These are phyloP conservation scores for Hypomyces perniciosus DNA, from an alignment of 2,329 filamentous ascomycete species.

Conservation along the genomic window DNA sequence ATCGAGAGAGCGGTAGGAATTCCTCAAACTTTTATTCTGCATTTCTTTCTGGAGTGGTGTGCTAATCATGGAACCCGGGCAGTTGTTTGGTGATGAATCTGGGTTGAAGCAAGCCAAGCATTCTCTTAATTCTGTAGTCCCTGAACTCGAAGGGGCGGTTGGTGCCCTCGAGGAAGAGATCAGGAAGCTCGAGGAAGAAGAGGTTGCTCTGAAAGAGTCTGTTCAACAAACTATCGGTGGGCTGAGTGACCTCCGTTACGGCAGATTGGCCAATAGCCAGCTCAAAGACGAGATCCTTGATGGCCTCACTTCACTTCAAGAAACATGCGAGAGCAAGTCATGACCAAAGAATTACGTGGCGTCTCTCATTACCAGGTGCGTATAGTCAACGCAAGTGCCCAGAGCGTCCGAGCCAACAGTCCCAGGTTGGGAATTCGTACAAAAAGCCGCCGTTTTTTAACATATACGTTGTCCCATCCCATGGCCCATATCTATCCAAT, in stretches of 20 bases:
- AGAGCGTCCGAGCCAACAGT: slow-evolving; percentile 1
- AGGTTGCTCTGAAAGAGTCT: slow-evolving; percentile 51
- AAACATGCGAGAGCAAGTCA: slow-evolving; percentile 50
- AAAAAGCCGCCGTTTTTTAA: slow-evolving; percentile 3
- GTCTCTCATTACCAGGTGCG: slow-evolving; percentile 7
- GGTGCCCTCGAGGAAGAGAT: slow-evolving; percentile 64
- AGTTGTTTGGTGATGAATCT: slow-evolving; percentile 53
- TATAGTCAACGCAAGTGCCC: slow-evolving; percentile 5
- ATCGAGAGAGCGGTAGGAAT: slow-evolving; percentile 51
- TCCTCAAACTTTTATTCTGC: neutral
- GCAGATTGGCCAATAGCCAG: slow-evolving; percentile 60
- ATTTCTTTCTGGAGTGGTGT: neutral
- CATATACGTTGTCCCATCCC: slow-evolving; percentile 7
- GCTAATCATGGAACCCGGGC: slow-evolving; percentile 4
- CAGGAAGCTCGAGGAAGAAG: slow-evolving; percentile 57
- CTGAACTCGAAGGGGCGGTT: slow-evolving; percentile 63
- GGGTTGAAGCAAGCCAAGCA: slow-evolving; percentile 48
- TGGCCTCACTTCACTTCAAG: slow-evolving; percentile 51
- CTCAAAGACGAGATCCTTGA: slow-evolving; percentile 62
- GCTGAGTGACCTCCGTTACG: slow-evolving; percentile 78
- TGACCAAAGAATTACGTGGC: slow-evolving; percentile 6
- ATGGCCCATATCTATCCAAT: neutral
- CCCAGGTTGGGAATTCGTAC: neutral
- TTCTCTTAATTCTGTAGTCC: slow-evolving; percentile 57
- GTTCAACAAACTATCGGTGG: slow-evolving; percentile 62